phyloP scores from a whole-genome alignment of 2,329 filamentous ascomycete genomes.

The Thielaviopsis populi region DNA sequence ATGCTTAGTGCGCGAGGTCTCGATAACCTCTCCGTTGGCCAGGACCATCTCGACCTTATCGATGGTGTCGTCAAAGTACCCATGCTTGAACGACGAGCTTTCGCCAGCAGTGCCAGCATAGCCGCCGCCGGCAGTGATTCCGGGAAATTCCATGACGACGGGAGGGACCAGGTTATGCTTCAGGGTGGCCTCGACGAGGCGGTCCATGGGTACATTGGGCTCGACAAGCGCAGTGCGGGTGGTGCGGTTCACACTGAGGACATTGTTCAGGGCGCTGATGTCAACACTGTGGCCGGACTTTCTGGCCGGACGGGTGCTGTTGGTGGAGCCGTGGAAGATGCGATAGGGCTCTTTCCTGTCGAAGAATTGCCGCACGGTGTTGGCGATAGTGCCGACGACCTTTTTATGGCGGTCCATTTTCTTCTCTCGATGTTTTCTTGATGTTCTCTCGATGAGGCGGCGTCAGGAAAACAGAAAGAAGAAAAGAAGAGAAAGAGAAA shows the following conservation, averaged over 20 bases:
- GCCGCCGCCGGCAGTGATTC: constrained; percentile 58
- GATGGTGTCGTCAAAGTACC: constrained; percentile 55
- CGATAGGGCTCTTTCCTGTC: constrained; percentile 44
- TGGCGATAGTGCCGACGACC: constrained; percentile 33
- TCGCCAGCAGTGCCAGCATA: constrained; percentile 59
- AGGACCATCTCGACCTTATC: constrained; percentile 53
- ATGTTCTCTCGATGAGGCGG: too few relatives aligned
- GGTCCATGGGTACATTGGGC: constrained; percentile 63
- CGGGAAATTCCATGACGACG: constrained; percentile 63
- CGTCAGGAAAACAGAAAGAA: neutral
- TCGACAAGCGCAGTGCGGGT: constrained; percentile 50
- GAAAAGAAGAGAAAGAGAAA: neutral
- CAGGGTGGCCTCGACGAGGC: constrained; percentile 49
- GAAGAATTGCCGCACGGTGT: constrained; percentile 34
- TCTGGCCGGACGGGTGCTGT: constrained; percentile 46
- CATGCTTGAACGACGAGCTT: constrained; percentile 53
- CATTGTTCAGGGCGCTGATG: constrained; percentile 47
- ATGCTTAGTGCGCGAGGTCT: constrained; percentile 29
- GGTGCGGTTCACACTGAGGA: constrained; percentile 45
- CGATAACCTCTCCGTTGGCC: constrained; percentile 48
- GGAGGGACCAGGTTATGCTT: constrained; percentile 51
- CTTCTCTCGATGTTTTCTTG: neutral
- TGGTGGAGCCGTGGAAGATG: constrained; percentile 64
- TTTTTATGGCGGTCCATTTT: constrained; percentile 38
- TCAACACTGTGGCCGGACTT: constrained; percentile 38